Evolutionary conservation across 768 basidiomycete genomes (phyloP), one percentile per base, ranked within the genome.

Genomic region (Phanerochaete carnosa): DNA sequence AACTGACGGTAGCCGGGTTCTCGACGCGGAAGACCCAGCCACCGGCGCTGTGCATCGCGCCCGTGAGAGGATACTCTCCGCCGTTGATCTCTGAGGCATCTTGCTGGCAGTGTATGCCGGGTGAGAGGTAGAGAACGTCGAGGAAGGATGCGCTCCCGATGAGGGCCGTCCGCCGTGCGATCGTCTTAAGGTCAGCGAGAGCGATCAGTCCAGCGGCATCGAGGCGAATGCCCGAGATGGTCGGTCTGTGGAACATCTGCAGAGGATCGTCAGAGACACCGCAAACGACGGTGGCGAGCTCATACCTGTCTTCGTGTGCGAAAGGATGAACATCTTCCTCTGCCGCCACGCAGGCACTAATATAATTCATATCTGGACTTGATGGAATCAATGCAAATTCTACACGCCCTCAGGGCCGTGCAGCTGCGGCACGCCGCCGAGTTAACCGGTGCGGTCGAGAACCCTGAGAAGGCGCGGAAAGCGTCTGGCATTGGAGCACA

Each of bases 11-110:
- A 2, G 60, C 60, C 11, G 37, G 55, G 56, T 61, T 61, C 33
- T 61, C 60, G 30, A 61, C 46, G 29, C 60, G 60, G 47, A 61
- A 61, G 13, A 61, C 60, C 45, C 57, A 61, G 26, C 55, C 60
- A n/a, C n/a, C n/a, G n/a, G n/a, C n/a, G n/a, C 7, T 35, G 55
- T 15, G 19, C 60, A 61, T 61, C 43, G 55, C 60, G 26, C 55
- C 61, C 1, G 57, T 52, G 2, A 45, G 23, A 8, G 61, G 61
- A n/a, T 35, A 49, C 51, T 62, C 61, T n/a, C 61, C 61, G 26
- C 57, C 56, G 32, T 62, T 57, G 33, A 62, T 57, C n/a, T 53
- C 45, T 11, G 57, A 22, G 19, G 56, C 55, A 2, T 37, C 22
- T 49, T 62, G 61, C 29, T 62, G 61, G 6, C 45, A 50, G 45